Evolutionary conservation across 305 asterid genomes (phyloP), one percentile per base, ranked within the genome.

Genomic region (Fraxinus xanthoxyloides): DNA sequence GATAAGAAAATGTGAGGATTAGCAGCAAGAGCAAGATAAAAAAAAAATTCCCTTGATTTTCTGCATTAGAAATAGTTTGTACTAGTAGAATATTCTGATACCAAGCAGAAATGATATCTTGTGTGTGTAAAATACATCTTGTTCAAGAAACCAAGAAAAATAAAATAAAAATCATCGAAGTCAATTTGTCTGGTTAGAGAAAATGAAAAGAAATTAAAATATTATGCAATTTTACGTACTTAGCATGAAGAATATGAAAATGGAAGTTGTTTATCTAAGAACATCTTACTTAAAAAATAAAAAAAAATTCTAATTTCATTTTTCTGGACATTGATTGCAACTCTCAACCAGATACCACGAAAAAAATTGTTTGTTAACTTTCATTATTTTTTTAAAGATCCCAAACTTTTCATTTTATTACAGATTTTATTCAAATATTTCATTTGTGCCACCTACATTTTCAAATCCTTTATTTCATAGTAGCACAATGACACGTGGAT

Each of bases 81-180:
- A 80, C 87, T 36, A 24, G 24, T 51, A 72, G 91, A 85, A 89
- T 89, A 91, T 90, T 86, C 93, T 59, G 65, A 79, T 76, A 21
- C 28, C 31, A 43, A 13, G 5, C 35, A 26, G 23, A 69, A 28
- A 4, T 4, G 75, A 2, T 69, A 13, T 28, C 75, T 69, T 69
- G 75, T 69, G 40, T 1, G 74, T 4, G 15, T 69, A 30, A 69
- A 30, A 30, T 30, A 69, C 21, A 67, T 67, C 36, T 26, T 28
- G 74, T 28, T 12, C 36, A 67, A 67, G 74, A 26, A 67, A 67
- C 74, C 21, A 67, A 67, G 31, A 8, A 67, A 67, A 67, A 67
- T 67, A 67, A 67, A 28, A 10, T 67, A 26, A 67, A 24, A 1
- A 24, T 8, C 30, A 24, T 23, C 7, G 23, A 51, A 51, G 61